Percentiles rank a stretch among this genome's conserved stretches.
Conservation (phyloP, 2,329 filamentous ascomycete genomes). For the Knoxdaviesia capensis region DNA sequence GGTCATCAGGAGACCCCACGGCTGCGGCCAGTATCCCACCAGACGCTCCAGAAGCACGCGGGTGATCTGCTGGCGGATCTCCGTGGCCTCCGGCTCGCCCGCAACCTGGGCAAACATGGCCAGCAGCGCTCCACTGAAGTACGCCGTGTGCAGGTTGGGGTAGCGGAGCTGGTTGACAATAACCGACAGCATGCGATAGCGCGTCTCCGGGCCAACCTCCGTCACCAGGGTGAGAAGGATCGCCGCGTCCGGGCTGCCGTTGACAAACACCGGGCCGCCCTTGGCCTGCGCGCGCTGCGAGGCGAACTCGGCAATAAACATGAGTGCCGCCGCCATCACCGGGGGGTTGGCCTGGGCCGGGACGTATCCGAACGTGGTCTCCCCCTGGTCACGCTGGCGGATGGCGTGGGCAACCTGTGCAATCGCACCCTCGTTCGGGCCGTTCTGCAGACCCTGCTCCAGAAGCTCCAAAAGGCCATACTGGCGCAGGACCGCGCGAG, state of each 20-base stretch:
- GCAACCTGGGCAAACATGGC: conserved; percentile 66
- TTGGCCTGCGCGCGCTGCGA: conserved; percentile 37
- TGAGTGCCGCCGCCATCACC: conserved; percentile 64
- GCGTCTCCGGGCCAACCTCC: conserved; percentile 53
- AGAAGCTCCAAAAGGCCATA: conserved; percentile 38
- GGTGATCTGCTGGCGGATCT: conserved; percentile 79
- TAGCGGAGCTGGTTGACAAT: conserved; percentile 86
- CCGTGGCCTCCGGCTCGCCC: conserved; percentile 52
- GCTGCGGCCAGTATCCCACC: conserved; percentile 76
- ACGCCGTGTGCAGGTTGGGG: conserved; percentile 76
- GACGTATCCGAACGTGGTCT: conserved; percentile 45
- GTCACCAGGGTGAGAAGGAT: conserved; percentile 60
- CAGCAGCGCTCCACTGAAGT: conserved; percentile 72
- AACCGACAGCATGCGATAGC: conserved; percentile 67
- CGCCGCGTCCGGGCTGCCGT: conserved; percentile 33
- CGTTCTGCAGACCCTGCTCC: conserved; percentile 36
- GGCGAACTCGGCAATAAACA: conserved; percentile 61
- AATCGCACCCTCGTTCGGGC: conserved; percentile 50
- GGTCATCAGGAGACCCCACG: conserved; percentile 84
- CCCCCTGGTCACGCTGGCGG: conserved; percentile 26
- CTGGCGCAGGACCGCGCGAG: conserved; percentile 30
- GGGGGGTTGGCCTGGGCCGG: conserved; percentile 47
- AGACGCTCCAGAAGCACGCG: conserved; percentile 75
- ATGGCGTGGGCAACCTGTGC: conserved; percentile 60
- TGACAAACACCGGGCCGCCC: conserved; percentile 31